phyloP scores from a whole-genome alignment of 2,329 filamentous ascomycete species.

The Talaromyces rugulosus region DNA sequence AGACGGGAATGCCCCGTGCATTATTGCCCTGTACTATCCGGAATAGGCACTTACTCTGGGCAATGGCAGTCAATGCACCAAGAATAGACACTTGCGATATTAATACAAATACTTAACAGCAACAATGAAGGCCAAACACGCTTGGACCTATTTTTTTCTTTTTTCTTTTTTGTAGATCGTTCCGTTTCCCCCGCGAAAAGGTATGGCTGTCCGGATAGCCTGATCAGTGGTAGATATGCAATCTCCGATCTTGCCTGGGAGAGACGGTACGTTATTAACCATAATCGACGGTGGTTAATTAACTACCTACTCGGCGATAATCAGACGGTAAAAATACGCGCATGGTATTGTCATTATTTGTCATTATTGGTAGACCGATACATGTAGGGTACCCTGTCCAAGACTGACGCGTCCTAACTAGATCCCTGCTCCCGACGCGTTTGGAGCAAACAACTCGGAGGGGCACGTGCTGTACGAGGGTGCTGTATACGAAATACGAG shows the following conservation, averaged over 20 bases:
- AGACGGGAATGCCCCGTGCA: background rate
- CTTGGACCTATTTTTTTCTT: background rate
- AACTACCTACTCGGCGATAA: too few species aligned
- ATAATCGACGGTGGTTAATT: too few species aligned
- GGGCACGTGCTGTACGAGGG: background rate
- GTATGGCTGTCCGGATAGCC: background rate
- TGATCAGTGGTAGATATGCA: background rate
- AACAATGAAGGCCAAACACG: background rate
- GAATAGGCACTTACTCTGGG: constrained; percentile 8
- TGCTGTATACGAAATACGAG: background rate
- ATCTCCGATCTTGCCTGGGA: background rate
- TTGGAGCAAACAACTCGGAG: background rate
- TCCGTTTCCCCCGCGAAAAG: background rate
- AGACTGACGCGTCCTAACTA: background rate
- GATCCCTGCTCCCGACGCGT: background rate
- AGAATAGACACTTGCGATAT: background rate
- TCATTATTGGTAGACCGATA: too few species aligned
- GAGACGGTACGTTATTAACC: too few species aligned
- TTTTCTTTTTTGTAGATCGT: background rate
- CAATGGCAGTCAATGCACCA: background rate
- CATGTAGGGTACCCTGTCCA: too few species aligned
- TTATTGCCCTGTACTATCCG: constrained; percentile 1
- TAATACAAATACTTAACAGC: background rate
- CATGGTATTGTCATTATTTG: too few species aligned
- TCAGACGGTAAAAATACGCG: too few species aligned